These are phyloP conservation scores for Salix udensis DNA, from an alignment of 345 rosid genomes.

Conservation along the genomic window DNA sequence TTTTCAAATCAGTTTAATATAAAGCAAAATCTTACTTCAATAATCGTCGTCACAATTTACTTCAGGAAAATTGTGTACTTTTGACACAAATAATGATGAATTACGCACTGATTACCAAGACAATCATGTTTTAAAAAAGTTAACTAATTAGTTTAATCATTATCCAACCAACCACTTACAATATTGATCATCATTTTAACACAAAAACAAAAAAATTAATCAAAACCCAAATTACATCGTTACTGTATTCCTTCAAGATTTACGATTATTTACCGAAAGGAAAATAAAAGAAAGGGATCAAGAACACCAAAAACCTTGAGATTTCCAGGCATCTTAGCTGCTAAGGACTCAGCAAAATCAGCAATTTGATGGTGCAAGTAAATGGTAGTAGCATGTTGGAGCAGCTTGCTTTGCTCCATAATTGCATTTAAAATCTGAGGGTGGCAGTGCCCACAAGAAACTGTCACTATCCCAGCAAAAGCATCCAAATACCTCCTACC, in stretches of 20 bases:
- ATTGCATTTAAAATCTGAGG: conserved; percentile 70
- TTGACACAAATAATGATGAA: neutral
- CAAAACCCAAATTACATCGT: neutral
- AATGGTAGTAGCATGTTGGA: conserved; percentile 87
- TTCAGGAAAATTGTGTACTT: neutral
- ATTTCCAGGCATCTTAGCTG: conserved; percentile 87
- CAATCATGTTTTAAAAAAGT: neutral
- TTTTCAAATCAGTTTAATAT: neutral
- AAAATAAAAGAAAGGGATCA: neutral
- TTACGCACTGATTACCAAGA: neutral
- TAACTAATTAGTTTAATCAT: neutral
- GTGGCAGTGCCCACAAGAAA: conserved; percentile 95
- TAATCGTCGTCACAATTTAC: neutral
- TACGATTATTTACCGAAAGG: neutral
- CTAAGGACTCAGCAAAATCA: conserved; percentile 88
- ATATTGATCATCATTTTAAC: neutral
- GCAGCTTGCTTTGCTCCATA: conserved; percentile 71
- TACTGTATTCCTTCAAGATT: neutral
- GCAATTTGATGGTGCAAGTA: conserved; percentile 79
- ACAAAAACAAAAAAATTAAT: neutral
- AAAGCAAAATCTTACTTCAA: neutral
- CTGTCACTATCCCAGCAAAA: conserved; percentile 88
- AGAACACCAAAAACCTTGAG: conserved; percentile 44
- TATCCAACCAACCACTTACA: neutral
- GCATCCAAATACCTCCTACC: conserved; percentile 81